Evolutionary conservation across 805 yeast species (phyloP), one percentile per base, ranked within the genome.

Genomic region (Saccharomycopsis fermentans): DNA sequence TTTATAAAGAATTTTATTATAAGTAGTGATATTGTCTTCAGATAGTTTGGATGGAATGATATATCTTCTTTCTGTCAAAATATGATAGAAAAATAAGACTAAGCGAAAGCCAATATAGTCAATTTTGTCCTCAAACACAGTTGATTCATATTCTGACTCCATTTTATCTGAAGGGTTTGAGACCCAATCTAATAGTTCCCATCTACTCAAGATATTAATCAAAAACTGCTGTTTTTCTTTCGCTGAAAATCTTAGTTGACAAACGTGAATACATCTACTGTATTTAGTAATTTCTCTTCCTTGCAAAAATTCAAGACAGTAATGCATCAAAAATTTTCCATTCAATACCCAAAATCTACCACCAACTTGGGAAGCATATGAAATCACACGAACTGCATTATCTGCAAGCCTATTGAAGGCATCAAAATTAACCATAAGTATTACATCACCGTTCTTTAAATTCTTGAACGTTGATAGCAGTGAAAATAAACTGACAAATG

Each of bases 311-410:
- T 43, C 50, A 43, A 43, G 50, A 16, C 50, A 43, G 0, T 79
- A 75, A 4, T 80, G 71, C 50, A 82, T 43, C 50, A 43, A 82
- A 37, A 90, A 83, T 59, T 81, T 78, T 0, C 99, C 99, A 70
- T 92, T 92, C 65, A 98, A 79, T 0, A 92, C 96, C 98, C 98
- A 92, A 58, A 86, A 79, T 0, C 97, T 96, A 0, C 87, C 82
- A 59, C 86, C 83, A 12, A 91, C 86, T 66, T 94, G 97, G 0
- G 96, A 82, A 63, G 89, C 71, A 9, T 88, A 70, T 0, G 87
- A 96, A 34, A 90, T 67, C 0, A 90, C 83, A 57, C 95, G 76
- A 21, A 94, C 70, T 0, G 97, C 86, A 62, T 86, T 83, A 62
- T 89, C 61, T 9, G 58, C 55, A 19, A 56, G 39, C 3, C n/a